phyloP scores from a whole-genome alignment of 2,329 filamentous ascomycete species.

The Xylaria sp. region DNA sequence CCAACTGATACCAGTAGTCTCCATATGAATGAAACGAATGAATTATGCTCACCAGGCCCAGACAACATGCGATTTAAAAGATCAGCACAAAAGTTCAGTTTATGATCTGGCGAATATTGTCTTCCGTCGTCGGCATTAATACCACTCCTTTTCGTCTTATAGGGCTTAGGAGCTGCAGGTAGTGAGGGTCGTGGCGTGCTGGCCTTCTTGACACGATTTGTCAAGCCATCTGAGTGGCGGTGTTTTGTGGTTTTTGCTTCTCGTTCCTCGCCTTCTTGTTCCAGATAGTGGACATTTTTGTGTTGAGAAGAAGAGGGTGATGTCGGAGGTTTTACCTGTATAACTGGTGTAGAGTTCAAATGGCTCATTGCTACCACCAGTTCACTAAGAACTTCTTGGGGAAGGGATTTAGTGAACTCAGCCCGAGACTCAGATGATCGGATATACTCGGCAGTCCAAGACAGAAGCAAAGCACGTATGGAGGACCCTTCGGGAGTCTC shows the following conservation, averaged over 20 bases:
- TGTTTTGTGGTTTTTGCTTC: slow-evolving; percentile 53
- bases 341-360: slow-evolving; percentile 56
- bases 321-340: slow-evolving; percentile 46
- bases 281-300: slow-evolving; percentile 63
- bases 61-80: slow-evolving; percentile 70
- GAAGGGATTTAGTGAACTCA: slow-evolving; percentile 70
- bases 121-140: slow-evolving; percentile 44
- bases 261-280: slow-evolving; percentile 56
- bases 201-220: slow-evolving; percentile 48
- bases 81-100: slow-evolving; percentile 69
- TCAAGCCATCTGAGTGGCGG: slow-evolving; percentile 53
- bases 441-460: slow-evolving; percentile 73
- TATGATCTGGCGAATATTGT: slow-evolving; percentile 55
- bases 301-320: slow-evolving; percentile 45
- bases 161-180: slow-evolving; percentile 46
- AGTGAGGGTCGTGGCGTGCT: slow-evolving; percentile 47
- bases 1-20: not conserved
- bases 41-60: slow-evolving; percentile 63
- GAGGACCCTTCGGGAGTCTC: slow-evolving; percentile 70
- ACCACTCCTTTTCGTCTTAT: slow-evolving; percentile 48
- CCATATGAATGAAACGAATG: not conserved
- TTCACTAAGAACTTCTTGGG: slow-evolving; percentile 71
- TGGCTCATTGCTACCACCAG: slow-evolving; percentile 72
- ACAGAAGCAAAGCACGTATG: slow-evolving; percentile 67
- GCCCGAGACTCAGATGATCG: slow-evolving; percentile 65